Evolutionary conservation across 2,329 filamentous ascomycete genomes (phyloP).

Genomic region (Boeremia exigua): DNA sequence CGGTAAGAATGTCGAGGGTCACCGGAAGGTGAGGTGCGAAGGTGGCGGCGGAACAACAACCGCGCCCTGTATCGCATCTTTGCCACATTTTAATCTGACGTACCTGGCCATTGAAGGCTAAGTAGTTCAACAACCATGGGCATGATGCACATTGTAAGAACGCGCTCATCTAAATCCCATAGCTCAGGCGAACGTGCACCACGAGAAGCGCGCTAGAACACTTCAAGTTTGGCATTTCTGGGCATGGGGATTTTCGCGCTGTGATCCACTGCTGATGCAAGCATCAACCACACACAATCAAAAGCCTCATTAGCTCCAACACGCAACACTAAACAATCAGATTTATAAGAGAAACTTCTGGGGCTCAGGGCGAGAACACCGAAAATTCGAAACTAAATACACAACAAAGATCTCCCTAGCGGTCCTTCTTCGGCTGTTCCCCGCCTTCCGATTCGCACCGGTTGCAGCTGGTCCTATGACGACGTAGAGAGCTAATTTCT

Average conservation of each 20-base stretch:
- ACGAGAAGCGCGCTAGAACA: conserved; percentile 13
- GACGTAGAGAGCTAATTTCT: conserved; percentile 39
- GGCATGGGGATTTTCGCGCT: conserved; percentile 24
- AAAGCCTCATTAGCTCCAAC: conserved; percentile 29
- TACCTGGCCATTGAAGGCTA: background rate
- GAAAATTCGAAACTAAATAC: conserved; percentile 24
- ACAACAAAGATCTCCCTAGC: conserved; percentile 30
- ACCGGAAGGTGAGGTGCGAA: conserved; percentile 6
- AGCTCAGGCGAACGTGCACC: conserved; percentile 4
- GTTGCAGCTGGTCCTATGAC: conserved; percentile 38
- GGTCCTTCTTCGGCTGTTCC: conserved; percentile 41
- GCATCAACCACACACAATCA: conserved; percentile 32
- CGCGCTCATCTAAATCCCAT: conserved; percentile 10
- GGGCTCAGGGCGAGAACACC: conserved; percentile 22
- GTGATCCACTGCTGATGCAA: conserved; percentile 31
- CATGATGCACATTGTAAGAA: conserved; percentile 4
- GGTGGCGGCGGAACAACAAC: background rate
- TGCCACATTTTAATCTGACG: background rate
- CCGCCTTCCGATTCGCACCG: conserved; percentile 42
- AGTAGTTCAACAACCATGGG: conserved; percentile 1
- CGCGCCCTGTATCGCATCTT: background rate
- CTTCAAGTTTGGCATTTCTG: conserved; percentile 18
- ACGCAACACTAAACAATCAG: conserved; percentile 23
- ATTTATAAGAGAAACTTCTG: conserved; percentile 35
- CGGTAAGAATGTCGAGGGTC: conserved; percentile 3